Evolutionary conservation across 805 yeast species (phyloP).

Genomic region (Brettanomyces naardenensis): DNA sequence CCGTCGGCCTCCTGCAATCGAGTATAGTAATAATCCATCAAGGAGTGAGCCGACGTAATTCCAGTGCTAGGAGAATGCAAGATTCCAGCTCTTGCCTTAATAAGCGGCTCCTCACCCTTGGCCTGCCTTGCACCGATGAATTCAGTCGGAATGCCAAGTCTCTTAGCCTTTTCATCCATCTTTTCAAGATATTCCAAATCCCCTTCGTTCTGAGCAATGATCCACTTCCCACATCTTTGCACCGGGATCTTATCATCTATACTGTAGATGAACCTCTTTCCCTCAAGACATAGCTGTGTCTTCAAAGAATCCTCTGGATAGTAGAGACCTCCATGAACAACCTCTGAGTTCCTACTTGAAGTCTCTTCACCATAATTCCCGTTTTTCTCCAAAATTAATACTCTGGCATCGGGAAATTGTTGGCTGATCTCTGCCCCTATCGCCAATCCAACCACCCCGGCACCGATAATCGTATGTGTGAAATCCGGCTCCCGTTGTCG

Average conservation of each 20-base stretch:
- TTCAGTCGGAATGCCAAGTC: conserved; percentile 51
- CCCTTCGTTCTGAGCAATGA: conserved; percentile 69
- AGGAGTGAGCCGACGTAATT: conserved; percentile 72
- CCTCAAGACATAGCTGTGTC: conserved; percentile 63
- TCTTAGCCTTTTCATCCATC: conserved; percentile 41
- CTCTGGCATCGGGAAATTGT: conserved; percentile 29
- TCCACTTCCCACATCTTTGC: conserved; percentile 71
- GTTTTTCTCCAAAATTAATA: conserved; percentile 66
- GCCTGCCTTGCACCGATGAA: conserved; percentile 42
- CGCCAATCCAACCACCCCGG: conserved; percentile 31
- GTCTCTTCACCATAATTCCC: conserved; percentile 67
- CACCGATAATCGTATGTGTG: conserved; percentile 15
- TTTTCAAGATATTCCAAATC: conserved; percentile 54
- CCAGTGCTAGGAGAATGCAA: conserved; percentile 79
- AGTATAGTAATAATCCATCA: conserved; percentile 52
- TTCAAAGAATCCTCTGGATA: conserved; percentile 65
- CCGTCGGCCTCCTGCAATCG: conserved; percentile 52
- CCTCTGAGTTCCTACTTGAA: conserved; percentile 86
- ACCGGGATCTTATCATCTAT: conserved; percentile 47
- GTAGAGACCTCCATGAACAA: conserved; percentile 85
- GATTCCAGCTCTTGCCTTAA: conserved; percentile 52
- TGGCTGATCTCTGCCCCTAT: conserved; percentile 62
- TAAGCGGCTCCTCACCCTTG: conserved; percentile 51
- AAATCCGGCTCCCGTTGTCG: conserved; percentile 13
- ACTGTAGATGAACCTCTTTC: conserved; percentile 58